phyloP scores from a whole-genome alignment of 805 yeast genomes.

The Candida lessepsii region DNA sequence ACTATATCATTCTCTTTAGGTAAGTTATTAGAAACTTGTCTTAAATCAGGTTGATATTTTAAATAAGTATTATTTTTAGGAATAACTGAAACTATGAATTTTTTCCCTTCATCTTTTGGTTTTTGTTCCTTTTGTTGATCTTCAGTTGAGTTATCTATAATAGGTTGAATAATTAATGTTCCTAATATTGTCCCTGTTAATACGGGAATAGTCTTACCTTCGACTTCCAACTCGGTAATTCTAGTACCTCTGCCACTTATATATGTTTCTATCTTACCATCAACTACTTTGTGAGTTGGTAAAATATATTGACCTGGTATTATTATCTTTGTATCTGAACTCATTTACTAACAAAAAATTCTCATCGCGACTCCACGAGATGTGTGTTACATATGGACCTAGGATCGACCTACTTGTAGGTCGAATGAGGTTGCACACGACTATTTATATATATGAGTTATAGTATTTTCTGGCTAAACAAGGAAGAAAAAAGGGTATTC shows the following conservation, averaged over 20 bases:
- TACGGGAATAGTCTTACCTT: conserved; percentile 37
- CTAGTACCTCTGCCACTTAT: conserved; percentile 67
- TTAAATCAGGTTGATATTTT: conserved; percentile 1
- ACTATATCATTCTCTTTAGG: conserved; percentile 88
- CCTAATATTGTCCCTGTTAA: conserved; percentile 66
- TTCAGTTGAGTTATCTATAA: neutral
- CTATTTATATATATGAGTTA: no score
- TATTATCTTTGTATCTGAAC: neutral
- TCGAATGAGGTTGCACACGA: no score
- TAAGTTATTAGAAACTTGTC: conserved; percentile 44
- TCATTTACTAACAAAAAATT: neutral
- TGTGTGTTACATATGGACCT: no score
- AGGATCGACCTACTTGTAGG: no score
- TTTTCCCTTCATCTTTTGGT: conserved; percentile 15
- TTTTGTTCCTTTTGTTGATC: neutral
- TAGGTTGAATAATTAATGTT: conserved; percentile 36
- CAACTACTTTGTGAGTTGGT: conserved; percentile 45
- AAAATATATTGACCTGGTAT: conserved; percentile 82
- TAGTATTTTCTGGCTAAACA: no score
- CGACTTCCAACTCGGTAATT: conserved; percentile 43
- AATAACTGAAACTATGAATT: conserved; percentile 12
- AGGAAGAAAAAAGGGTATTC: no score
- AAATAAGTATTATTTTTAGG: conserved; percentile 6
- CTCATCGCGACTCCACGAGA: conserved; percentile 2
- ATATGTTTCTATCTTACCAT: conserved; percentile 41